Percentiles rank a stretch among this genome's conserved stretches.
Conservation (phyloP, 2,329 filamentous ascomycete species). For the Knoxdaviesia capensis region DNA sequence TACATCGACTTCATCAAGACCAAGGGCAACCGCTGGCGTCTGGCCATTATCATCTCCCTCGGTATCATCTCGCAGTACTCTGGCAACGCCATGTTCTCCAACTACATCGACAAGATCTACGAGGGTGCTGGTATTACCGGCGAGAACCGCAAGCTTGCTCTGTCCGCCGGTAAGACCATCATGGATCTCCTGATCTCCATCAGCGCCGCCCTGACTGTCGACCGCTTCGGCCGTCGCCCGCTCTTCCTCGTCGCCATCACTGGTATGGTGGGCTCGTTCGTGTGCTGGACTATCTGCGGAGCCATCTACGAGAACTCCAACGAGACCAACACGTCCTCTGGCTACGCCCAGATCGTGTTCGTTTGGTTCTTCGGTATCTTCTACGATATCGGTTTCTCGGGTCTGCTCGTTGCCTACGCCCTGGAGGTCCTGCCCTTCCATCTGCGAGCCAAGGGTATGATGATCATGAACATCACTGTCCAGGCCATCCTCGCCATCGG, state of each 20-base stretch:
- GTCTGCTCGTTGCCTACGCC: conserved; percentile 34
- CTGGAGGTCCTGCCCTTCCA: conserved; percentile 38
- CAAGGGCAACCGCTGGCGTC: conserved; percentile 41
- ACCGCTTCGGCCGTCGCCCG: conserved; percentile 29
- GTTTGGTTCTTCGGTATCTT: conserved; percentile 39
- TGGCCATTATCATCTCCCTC: conserved; percentile 40
- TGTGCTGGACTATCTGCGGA: conserved; percentile 30
- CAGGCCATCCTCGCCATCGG: conserved; percentile 40
- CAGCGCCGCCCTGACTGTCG: conserved; percentile 26
- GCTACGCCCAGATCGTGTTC: conserved; percentile 33
- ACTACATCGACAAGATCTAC: conserved; percentile 45
- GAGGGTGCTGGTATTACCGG: conserved; percentile 36
- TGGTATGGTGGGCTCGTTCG: conserved; percentile 26
- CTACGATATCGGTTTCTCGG: conserved; percentile 39
- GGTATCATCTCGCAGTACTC: conserved; percentile 49
- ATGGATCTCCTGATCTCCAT: conserved; percentile 38
- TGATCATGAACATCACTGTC: conserved; percentile 44
- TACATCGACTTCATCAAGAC: conserved; percentile 43
- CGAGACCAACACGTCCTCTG: conserved; percentile 21
- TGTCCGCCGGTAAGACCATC: conserved; percentile 35
- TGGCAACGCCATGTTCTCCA: conserved; percentile 46
- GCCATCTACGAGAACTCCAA: conserved; percentile 27
- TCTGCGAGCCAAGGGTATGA: conserved; percentile 37
- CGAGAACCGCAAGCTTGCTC: conserved; percentile 32
- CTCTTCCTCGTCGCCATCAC: conserved; percentile 29